Percentiles rank a stretch among this genome's conserved stretches.
Evolutionary conservation across 2,329 filamentous ascomycete genomes (phyloP).

Genomic region (Fusarium vanettenii): DNA sequence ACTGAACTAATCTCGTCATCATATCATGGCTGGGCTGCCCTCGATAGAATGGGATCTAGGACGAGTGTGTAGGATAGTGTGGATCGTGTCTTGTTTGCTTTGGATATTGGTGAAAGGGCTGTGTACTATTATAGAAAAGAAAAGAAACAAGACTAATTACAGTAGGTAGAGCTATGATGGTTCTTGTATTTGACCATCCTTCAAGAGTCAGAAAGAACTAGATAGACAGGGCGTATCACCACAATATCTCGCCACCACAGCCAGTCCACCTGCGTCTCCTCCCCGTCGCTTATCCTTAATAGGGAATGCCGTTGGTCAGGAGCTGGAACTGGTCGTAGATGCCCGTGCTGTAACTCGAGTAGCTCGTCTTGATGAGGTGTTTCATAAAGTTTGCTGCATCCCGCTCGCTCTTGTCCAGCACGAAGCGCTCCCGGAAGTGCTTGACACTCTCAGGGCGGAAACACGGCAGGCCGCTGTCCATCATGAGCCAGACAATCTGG

Average conservation of each 20-base stretch:
- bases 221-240: constrained; percentile 10
- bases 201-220: not conserved
- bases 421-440: constrained; percentile 93
- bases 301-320: constrained; percentile 96
- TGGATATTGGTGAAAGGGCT: not conserved
- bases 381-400: constrained; percentile 97
- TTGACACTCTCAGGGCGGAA: constrained; percentile 97
- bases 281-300: constrained; percentile 59
- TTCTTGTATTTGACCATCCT: not conserved
- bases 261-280: not conserved
- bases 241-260: not conserved
- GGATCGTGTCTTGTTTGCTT: not conserved
- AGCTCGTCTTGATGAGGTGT: constrained; percentile 88
- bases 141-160: constrained; percentile 11
- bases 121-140: constrained; percentile 25
- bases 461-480: constrained; percentile 94
- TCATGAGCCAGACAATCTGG: constrained; percentile 93
- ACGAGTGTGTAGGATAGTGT: not conserved
- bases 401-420: constrained; percentile 88
- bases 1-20: not conserved
- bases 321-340: constrained; percentile 99
- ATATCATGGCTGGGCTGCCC: not conserved
- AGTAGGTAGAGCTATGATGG: constrained; percentile 11
- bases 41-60: not conserved
- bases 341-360: constrained; percentile 89